These are phyloP conservation scores for Phytophthora citricola DNA, from an alignment of 352 stramenopile species.

Conservation along the genomic window DNA sequence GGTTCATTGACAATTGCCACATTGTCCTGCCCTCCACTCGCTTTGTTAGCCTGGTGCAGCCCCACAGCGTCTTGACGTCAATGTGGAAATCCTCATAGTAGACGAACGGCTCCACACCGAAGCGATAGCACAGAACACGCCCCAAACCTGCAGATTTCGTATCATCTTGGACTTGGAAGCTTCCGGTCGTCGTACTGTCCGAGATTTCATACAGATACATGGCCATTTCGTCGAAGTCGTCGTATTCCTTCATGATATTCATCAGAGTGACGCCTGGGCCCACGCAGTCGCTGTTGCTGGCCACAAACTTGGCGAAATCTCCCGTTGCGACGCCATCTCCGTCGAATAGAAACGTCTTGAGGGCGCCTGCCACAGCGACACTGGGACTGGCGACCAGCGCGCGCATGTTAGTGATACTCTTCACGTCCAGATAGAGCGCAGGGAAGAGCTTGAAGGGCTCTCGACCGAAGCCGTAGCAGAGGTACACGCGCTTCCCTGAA, in stretches of 20 bases:
- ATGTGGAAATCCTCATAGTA: constrained; percentile 62
- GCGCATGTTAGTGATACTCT: constrained; percentile 64
- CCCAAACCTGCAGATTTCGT: constrained; percentile 39
- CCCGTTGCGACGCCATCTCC: constrained; percentile 64
- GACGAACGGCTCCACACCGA: constrained; percentile 59
- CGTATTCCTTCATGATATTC: constrained; percentile 74
- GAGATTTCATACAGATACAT: constrained; percentile 77
- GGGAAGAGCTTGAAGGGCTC: constrained; percentile 64
- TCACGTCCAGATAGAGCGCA: constrained; percentile 60
- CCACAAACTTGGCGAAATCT: constrained; percentile 73
- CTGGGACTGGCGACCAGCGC: constrained; percentile 47
- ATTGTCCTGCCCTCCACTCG: constrained; percentile 29
- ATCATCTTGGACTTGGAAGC: constrained; percentile 52
- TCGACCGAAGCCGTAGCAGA: constrained; percentile 71
- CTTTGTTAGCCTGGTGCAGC: constrained; percentile 33
- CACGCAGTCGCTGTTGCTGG: constrained; percentile 40
- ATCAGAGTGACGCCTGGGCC: constrained; percentile 45
- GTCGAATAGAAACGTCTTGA: constrained; percentile 73
- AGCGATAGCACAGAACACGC: constrained; percentile 68
- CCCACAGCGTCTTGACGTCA: constrained; percentile 73
- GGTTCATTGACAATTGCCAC: constrained; percentile 67
- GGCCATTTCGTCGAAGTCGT: constrained; percentile 65
- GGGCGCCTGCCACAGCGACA: constrained; percentile 48
- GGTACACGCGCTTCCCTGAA: constrained; percentile 58
- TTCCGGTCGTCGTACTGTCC: constrained; percentile 44